Evolutionary conservation across 768 basidiomycete species (phyloP), one percentile per base, ranked within the genome.

Genomic region (Cystoderma amianthinum): DNA sequence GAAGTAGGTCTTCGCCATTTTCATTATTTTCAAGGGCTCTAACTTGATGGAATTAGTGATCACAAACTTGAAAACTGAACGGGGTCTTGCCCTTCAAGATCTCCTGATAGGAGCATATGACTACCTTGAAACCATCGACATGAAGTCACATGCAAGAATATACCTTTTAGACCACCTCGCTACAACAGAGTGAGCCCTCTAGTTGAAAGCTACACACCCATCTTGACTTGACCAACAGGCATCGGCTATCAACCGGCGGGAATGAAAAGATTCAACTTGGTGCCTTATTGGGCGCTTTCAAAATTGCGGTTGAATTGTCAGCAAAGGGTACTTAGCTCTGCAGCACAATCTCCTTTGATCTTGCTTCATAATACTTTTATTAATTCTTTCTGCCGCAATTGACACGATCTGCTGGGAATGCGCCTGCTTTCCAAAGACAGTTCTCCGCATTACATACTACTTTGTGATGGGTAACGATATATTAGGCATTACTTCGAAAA

Each of bases 201-300:
- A n/a, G n/a, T n/a, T n/a, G n/a, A n/a, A n/a, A n/a, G n/a, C n/a
- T n/a, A n/a, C n/a, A n/a, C n/a, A n/a, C n/a, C n/a, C n/a, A n/a
- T n/a, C n/a, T n/a, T n/a, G n/a, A n/a, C n/a, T n/a, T n/a, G n/a
- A n/a, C n/a, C n/a, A n/a, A n/a, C 35, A 98, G 95, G 59, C 83
- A 97, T 59, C 80, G 95, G 34, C 63, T 98, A 5, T 91, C 93
- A 1, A 82, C 93, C 0, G 96, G 96, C 1, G 93, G 86, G 1
- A 94, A 68, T 48, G 96, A 99, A 61, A 97, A 92, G 55, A 80
- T 99, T 40, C 96, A 98, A 56, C 57, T 98, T 39, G 91, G 91
- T 5, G 92, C 92, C 1, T 62, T 99, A 45, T 66, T 98, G 3
- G 93, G 87, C 3, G 86, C 86, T 4, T 95, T 97, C 70, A 99